Conservation (phyloP, 495 filamentous ascomycete species). For the Xylaria intraflava region DNA sequence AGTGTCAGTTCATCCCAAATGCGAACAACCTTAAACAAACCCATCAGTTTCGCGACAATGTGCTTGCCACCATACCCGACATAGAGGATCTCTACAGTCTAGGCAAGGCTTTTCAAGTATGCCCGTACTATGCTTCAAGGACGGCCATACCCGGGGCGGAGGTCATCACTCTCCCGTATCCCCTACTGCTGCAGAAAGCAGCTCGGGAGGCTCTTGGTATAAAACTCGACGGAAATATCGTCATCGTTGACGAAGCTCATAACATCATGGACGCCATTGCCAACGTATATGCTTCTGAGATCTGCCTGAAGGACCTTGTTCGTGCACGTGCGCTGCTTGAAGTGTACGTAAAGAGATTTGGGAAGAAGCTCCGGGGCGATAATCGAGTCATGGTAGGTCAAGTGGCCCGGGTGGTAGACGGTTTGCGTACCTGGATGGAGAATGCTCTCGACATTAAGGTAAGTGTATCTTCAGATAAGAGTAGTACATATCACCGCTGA, state of each 20-base stretch:
- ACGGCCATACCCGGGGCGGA: constrained; percentile 76
- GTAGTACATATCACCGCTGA: neutral
- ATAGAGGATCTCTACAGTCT: constrained; percentile 84
- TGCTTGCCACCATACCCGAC: constrained; percentile 77
- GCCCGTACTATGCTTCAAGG: constrained; percentile 93
- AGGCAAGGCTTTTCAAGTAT: constrained; percentile 74
- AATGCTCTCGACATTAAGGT: constrained; percentile 37
- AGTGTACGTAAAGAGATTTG: constrained; percentile 79
- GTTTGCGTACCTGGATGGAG: constrained; percentile 62
- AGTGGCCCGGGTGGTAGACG: constrained; percentile 70
- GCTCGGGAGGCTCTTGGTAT: constrained; percentile 83
- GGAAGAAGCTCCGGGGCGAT: constrained; percentile 81
- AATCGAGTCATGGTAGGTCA: constrained; percentile 91
- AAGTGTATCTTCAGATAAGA: neutral
- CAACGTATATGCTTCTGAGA: constrained; percentile 73
- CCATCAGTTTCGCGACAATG: constrained; percentile 81
- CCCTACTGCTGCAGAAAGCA: constrained; percentile 78
- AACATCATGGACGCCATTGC: constrained; percentile 95
- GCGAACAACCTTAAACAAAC: constrained; percentile 64
- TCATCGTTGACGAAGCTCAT: constrained; percentile 95
- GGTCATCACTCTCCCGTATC: constrained; percentile 92
- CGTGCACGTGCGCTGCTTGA: constrained; percentile 66
- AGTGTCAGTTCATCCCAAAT: constrained; percentile 72
- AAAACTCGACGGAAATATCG: constrained; percentile 76
- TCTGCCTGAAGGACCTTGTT: constrained; percentile 66